Conservation (phyloP, 305 asterid species). For the Ajuga reptans region DNA sequence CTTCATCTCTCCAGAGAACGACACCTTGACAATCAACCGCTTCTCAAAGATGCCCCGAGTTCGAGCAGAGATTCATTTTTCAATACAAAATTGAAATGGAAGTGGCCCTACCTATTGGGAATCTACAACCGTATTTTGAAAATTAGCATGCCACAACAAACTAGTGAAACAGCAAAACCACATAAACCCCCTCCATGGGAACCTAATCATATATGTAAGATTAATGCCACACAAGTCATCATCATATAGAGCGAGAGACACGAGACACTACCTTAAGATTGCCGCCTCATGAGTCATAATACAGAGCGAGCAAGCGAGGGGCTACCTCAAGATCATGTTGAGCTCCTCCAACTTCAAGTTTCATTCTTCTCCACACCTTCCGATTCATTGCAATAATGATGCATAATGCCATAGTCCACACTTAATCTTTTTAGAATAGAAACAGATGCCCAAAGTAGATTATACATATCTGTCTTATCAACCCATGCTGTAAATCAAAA, state of each 20-base stretch:
- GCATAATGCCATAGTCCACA: background rate
- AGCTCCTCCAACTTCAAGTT: background rate
- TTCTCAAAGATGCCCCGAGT: background rate
- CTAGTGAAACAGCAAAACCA: too few species aligned
- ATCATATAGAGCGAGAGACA: too few species aligned
- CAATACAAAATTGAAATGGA: background rate
- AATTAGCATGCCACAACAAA: background rate
- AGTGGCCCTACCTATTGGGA: background rate
- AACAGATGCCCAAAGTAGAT: slow-evolving; percentile 23
- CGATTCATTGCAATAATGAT: background rate
- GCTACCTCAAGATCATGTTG: background rate
- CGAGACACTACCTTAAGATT: too few species aligned
- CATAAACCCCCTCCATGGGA: too few species aligned
- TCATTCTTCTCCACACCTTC: background rate
- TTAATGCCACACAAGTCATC: too few species aligned
- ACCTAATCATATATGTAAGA: too few species aligned
- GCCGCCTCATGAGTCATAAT: background rate
- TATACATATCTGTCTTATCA: slow-evolving; percentile 18
- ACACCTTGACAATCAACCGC: background rate
- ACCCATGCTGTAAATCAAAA: slow-evolving; percentile 8
- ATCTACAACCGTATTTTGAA: background rate
- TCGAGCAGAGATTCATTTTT: background rate
- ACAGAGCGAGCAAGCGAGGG: background rate
- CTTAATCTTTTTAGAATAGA: background rate
- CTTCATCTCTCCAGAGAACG: background rate